A percentile compares a stretch with the other conserved stretches of the same genome.
phyloP scores from a whole-genome alignment of 2,329 filamentous ascomycete genomes.

The Microdochium nivale region DNA sequence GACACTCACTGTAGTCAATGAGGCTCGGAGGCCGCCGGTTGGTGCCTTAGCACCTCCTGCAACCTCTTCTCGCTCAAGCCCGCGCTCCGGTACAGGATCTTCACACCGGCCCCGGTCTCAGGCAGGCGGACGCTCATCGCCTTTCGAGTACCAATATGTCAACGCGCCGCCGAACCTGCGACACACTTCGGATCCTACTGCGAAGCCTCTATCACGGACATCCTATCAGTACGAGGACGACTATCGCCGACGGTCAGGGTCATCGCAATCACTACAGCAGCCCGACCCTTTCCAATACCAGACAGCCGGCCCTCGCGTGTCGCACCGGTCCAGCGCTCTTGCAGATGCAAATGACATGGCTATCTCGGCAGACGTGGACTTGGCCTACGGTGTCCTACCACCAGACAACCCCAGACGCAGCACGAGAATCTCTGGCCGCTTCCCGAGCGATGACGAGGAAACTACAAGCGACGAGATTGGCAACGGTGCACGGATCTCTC shows the following conservation, averaged over 20 bases:
- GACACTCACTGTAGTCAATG: constrained; percentile 14
- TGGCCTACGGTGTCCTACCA: background rate
- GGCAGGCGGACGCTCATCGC: constrained; percentile 23
- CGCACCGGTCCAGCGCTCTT: constrained; percentile 22
- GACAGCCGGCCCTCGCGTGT: constrained; percentile 31
- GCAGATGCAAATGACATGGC: constrained; percentile 17
- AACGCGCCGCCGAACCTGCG: constrained; percentile 24
- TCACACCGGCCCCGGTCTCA: constrained; percentile 23
- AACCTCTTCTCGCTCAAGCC: constrained; percentile 26
- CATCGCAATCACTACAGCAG: constrained; percentile 16
- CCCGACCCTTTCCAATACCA: constrained; percentile 46
- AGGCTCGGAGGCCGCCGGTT: constrained; percentile 31
- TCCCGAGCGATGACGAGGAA: constrained; percentile 12
- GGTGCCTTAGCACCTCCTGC: constrained; percentile 42
- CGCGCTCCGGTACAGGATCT: constrained; percentile 31
- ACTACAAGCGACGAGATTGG: constrained; percentile 27
- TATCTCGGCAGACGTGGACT: background rate
- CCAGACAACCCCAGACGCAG: background rate
- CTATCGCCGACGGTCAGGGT: constrained; percentile 17
- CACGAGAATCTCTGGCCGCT: background rate
- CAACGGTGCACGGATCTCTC: constrained; percentile 23
- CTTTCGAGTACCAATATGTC: constrained; percentile 37
- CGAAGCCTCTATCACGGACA: constrained; percentile 23
- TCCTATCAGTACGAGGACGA: constrained; percentile 22
- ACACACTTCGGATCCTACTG: constrained; percentile 34